Evolutionary conservation across 2,329 filamentous ascomycete species (phyloP).

Genomic region (Scleromitrula shiraiana): DNA sequence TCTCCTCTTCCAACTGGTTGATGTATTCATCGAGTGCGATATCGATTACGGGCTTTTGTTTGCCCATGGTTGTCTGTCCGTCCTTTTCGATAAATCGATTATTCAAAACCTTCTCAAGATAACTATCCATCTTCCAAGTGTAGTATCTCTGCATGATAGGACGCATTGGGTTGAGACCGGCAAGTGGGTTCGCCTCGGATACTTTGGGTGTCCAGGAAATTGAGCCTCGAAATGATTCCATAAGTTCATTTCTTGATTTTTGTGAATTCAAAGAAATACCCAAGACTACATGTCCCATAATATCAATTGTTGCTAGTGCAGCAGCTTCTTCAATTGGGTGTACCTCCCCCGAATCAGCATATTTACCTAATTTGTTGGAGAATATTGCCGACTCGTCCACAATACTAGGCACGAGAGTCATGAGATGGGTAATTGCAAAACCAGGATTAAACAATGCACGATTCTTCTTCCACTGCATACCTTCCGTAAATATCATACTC

Average conservation of each 20-base stretch:
- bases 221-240: conserved; percentile 15
- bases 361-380: conserved; percentile 9
- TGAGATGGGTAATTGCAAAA: conserved; percentile 16
- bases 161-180: conserved; percentile 14
- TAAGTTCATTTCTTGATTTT: conserved; percentile 15
- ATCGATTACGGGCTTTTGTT: conserved; percentile 16
- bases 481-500: conserved; percentile 17
- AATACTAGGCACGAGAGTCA: conserved; percentile 15
- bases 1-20: conserved; percentile 8
- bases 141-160: conserved; percentile 19
- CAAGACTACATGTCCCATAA: conserved; percentile 17
- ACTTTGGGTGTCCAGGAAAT: conserved; percentile 16
- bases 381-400: conserved; percentile 18
- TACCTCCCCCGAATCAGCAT: conserved; percentile 16
- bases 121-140: conserved; percentile 17
- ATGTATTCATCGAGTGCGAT: conserved; percentile 20
- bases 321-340: conserved; percentile 16
- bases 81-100: conserved; percentile 12
- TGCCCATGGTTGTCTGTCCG: conserved; percentile 1
- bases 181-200: conserved; percentile 13
- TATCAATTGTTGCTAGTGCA: conserved; percentile 19
- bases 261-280: conserved; percentile 16
- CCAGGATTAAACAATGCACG: conserved; percentile 23
- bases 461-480: conserved; percentile 20
- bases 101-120: conserved; percentile 19